Conservation (phyloP, 2,329 filamentous ascomycete genomes). For the Monilinia laxa region DNA sequence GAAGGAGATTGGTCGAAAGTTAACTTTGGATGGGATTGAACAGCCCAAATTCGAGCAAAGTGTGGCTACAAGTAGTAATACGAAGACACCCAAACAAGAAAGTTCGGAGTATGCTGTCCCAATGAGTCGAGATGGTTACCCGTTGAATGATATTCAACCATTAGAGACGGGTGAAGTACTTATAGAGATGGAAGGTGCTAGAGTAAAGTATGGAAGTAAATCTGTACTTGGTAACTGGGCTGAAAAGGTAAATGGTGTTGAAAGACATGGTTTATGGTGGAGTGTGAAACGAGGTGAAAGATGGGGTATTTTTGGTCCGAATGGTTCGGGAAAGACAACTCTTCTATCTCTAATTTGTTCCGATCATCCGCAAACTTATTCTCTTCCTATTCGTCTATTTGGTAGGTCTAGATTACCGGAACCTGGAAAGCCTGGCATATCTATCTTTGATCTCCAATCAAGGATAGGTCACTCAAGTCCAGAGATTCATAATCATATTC, state of each 20-base stretch:
- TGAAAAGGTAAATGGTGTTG: slow-evolving; percentile 51
- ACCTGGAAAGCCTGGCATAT: slow-evolving; percentile 66
- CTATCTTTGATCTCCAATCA: slow-evolving; percentile 87
- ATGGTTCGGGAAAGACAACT: slow-evolving; percentile 95
- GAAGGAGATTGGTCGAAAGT: slow-evolving; percentile 35
- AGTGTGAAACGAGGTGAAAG: slow-evolving; percentile 78
- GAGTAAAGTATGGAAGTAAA: slow-evolving; percentile 76
- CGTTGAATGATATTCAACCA: slow-evolving; percentile 26
- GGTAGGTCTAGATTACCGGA: slow-evolving; percentile 77
- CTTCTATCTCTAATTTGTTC: slow-evolving; percentile 89
- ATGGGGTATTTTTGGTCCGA: slow-evolving; percentile 91
- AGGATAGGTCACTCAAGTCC: slow-evolving; percentile 91
- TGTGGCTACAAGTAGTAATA: not conserved
- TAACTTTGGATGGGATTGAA: slow-evolving; percentile 36
- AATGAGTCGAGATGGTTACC: slow-evolving; percentile 35
- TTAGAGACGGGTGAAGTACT: slow-evolving; percentile 61
- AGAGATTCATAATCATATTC: slow-evolving; percentile 92
- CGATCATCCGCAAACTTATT: slow-evolving; percentile 93
- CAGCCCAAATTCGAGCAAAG: slow-evolving; percentile 22
- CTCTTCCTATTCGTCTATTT: slow-evolving; percentile 82
- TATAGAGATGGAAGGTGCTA: slow-evolving; percentile 84
- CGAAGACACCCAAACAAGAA: too few relatives aligned
- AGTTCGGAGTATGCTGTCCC: not conserved
- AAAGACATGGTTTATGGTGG: slow-evolving; percentile 70
- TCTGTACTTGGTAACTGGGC: slow-evolving; percentile 79